Evolutionary conservation across 371 early-diverging fungal species (phyloP).

Genomic region (Blastocladiella emersonii): DNA sequence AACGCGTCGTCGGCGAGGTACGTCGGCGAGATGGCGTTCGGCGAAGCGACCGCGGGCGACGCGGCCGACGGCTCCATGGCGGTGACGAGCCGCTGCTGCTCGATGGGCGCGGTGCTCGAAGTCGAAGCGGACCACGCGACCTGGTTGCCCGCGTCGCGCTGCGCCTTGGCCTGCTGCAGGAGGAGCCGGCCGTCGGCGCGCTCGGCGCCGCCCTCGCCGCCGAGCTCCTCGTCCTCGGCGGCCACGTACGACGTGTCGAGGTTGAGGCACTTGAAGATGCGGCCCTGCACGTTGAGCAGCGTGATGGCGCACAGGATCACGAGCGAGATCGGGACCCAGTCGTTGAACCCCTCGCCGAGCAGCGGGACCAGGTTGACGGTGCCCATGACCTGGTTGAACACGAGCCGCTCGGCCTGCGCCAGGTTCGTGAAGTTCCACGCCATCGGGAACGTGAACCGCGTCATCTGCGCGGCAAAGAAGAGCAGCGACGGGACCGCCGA

Average conservation of each 20-base stretch:
- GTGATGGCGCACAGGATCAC: not conserved
- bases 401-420: slow-evolving; percentile 24
- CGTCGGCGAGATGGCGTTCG: too few species aligned
- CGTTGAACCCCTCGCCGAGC: slow-evolving; percentile 70
- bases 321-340: slow-evolving; percentile 55
- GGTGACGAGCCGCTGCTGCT: too few species aligned
- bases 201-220: not conserved
- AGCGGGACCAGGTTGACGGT: slow-evolving; percentile 75
- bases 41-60: too few species aligned
- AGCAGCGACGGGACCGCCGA: slow-evolving; percentile 76
- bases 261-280: not conserved
- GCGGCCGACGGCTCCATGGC: too few species aligned
- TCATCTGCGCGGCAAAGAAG: slow-evolving; percentile 79
- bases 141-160: too few species aligned
- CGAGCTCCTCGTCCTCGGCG: not conserved
- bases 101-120: too few species aligned
- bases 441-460: slow-evolving; percentile 73
- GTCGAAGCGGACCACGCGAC: too few species aligned
- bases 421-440: slow-evolving; percentile 87
- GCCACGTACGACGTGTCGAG: not conserved
- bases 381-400: slow-evolving; percentile 54
- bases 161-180: not conserved
- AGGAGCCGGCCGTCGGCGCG: not conserved
- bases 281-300: not conserved
- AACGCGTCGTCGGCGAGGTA: too few species aligned